Evolutionary conservation across 164 flowering plant species (phyloP).

Genomic region (Santalum album): DNA sequence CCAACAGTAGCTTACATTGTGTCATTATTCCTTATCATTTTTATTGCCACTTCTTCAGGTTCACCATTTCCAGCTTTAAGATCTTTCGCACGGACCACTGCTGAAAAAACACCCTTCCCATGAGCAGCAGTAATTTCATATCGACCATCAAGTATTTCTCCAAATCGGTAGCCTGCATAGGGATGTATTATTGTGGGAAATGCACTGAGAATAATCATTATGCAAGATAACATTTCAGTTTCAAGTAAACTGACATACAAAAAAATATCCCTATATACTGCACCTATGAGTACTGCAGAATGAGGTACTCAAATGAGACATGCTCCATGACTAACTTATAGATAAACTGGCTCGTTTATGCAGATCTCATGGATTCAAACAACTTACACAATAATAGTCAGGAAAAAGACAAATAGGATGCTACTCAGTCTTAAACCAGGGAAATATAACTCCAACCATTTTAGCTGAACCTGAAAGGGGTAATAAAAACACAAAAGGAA

Average conservation of each 20-base stretch:
- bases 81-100: conserved; percentile 98
- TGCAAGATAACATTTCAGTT: no score
- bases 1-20: conserved; percentile 57
- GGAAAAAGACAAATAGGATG: no score
- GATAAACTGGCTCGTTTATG: no score
- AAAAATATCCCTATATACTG: no score
- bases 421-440: no score
- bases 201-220: not conserved
- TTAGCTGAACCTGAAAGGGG: not conserved
- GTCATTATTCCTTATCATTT: conserved; percentile 91
- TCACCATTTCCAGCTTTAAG: conserved; percentile 69
- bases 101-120: conserved; percentile 97
- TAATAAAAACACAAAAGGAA: not conserved
- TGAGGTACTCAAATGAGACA: no score
- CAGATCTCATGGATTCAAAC: no score
- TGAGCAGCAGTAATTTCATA: conserved; percentile 93
- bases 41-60: conserved; percentile 92
- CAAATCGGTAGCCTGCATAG: conserved; percentile 73
- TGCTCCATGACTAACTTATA: no score
- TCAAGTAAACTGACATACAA: no score
- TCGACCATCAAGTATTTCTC: conserved; percentile 91
- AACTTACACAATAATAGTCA: no score
- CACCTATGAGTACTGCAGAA: no score
- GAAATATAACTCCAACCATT: no score
- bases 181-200: not conserved